phyloP scores from a whole-genome alignment of 2,329 filamentous ascomycete genomes.

The Parascedosporium putredinis region DNA sequence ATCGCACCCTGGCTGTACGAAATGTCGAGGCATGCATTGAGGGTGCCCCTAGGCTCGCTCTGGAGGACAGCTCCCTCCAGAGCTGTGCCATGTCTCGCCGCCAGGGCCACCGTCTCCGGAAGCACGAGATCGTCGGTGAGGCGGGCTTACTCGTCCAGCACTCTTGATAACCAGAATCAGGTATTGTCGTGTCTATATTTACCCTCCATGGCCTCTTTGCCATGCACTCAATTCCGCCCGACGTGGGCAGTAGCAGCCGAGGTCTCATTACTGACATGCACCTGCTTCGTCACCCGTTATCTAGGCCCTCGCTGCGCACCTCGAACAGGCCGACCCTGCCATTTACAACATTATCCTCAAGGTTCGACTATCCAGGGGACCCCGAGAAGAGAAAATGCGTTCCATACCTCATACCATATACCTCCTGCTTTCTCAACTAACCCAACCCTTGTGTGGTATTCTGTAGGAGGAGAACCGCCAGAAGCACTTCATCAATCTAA shows the following conservation, averaged over 20 bases:
- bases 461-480: slow-evolving; percentile 86
- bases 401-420: too few relatives aligned
- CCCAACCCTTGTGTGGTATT: too few relatives aligned
- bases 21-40: slow-evolving; percentile 6
- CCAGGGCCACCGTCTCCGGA: neutral
- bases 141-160: slow-evolving; percentile 34
- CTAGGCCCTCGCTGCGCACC: slow-evolving; percentile 67
- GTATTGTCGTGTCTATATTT: too few relatives aligned
- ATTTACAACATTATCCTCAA: slow-evolving; percentile 87
- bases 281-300: neutral
- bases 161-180: slow-evolving; percentile 48
- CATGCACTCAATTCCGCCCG: neutral
- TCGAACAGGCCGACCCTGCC: slow-evolving; percentile 75
- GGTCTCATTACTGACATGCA: neutral
- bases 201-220: neutral
- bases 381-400: too few relatives aligned
- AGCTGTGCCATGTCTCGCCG: neutral
- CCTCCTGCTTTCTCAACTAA: too few relatives aligned
- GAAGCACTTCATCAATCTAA: slow-evolving; percentile 97
- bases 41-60: slow-evolving; percentile 1
- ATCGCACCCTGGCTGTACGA: neutral
- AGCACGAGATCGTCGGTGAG: slow-evolving; percentile 14
- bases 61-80: neutral
- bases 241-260: neutral
- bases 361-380: too few relatives aligned